Evolutionary conservation across 495 filamentous ascomycete species (phyloP).

Genomic region (Podospora fimiseda): DNA sequence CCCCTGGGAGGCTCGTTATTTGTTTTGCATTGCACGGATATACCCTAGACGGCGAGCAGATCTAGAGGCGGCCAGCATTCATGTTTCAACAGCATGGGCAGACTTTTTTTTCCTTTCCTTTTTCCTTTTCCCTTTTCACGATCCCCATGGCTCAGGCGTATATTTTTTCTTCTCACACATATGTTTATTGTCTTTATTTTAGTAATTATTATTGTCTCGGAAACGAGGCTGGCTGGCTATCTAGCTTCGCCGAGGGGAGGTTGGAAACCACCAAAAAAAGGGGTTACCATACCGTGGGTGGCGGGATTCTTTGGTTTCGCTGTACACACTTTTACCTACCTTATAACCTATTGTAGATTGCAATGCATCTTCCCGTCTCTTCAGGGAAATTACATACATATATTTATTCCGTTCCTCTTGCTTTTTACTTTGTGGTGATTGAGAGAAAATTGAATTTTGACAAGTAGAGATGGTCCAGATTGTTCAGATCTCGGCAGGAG

Average conservation of each 20-base stretch:
- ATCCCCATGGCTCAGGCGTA: slow-evolving; percentile 14
- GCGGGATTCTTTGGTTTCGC: neutral
- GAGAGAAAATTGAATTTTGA: too few species aligned
- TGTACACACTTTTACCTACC: neutral
- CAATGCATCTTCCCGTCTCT: slow-evolving; percentile 7
- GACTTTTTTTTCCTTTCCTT: slow-evolving; percentile 2
- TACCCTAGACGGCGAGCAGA: slow-evolving; percentile 4
- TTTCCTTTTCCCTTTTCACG: slow-evolving; percentile 7
- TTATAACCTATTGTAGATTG: neutral
- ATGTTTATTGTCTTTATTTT: slow-evolving; percentile 1
- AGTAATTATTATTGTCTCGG: slow-evolving; percentile 7
- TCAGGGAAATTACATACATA: slow-evolving; percentile 4
- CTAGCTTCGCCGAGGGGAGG: neutral
- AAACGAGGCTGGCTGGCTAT: neutral
- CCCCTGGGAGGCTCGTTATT: slow-evolving; percentile 16
- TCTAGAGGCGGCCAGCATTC: slow-evolving; percentile 22
- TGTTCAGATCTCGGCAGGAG: too few species aligned
- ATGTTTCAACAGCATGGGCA: slow-evolving; percentile 24
- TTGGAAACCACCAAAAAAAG: neutral
- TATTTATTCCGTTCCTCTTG: neutral
- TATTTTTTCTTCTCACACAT: slow-evolving; percentile 4
- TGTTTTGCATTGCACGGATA: slow-evolving; percentile 26
- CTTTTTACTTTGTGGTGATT: neutral
- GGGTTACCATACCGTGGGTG: neutral
- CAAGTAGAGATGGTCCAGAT: too few species aligned